phyloP scores from a whole-genome alignment of 176 grass and related monocot genomes.

The Zizania latifolia region DNA sequence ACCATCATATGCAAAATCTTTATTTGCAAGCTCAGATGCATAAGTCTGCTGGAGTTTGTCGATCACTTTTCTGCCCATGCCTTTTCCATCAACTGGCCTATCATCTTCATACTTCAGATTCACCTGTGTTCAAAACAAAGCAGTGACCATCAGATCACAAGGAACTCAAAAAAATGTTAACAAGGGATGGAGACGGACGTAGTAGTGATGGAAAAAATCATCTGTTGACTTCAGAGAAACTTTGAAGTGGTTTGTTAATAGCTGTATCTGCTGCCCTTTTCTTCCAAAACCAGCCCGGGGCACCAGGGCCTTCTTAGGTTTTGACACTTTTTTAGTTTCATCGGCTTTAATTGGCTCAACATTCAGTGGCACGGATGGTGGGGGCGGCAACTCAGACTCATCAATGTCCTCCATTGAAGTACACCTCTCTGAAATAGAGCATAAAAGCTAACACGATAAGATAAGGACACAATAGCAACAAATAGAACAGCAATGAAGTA shows the following conservation, averaged over 20 bases:
- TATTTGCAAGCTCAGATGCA: constrained; percentile 50
- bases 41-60: constrained; percentile 82
- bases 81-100: constrained; percentile 74
- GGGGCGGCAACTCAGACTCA: constrained; percentile 29
- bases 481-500: neutral
- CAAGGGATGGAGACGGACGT: constrained; percentile 27
- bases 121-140: constrained; percentile 41
- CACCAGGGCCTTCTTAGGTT: constrained; percentile 42
- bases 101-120: constrained; percentile 85
- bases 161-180: neutral
- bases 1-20: constrained; percentile 90
- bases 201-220: constrained; percentile 69
- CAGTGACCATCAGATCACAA: neutral
- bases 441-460: neutral
- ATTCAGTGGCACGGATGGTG: constrained; percentile 23
- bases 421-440: neutral
- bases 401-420: constrained; percentile 40
- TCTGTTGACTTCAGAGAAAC: constrained; percentile 44
- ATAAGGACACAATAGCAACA: neutral
- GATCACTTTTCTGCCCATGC: constrained; percentile 53
- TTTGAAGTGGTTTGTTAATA: constrained; percentile 63
- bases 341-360: constrained; percentile 30
- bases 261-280: constrained; percentile 37
- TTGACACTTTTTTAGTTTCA: constrained; percentile 11
- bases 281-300: constrained; percentile 45